These are phyloP conservation scores for Hapsidospora chrysogenum DNA, from an alignment of 495 filamentous ascomycete species.

Conservation along the genomic window DNA sequence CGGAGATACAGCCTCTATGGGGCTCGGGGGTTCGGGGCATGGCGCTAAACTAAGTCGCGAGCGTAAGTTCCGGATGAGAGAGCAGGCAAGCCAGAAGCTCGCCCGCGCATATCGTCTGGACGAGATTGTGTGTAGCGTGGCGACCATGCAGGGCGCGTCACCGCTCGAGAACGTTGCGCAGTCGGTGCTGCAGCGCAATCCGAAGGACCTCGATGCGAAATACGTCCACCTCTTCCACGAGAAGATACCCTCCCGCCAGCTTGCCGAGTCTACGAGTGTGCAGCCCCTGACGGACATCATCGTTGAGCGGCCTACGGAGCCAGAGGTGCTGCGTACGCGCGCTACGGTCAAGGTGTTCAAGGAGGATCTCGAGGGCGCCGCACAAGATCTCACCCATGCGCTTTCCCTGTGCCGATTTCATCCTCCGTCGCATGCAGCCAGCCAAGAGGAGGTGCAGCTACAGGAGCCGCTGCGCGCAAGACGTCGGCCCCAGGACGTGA, in stretches of 20 bases:
- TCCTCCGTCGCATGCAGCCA: constrained; percentile 23
- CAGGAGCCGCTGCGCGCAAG: constrained; percentile 16
- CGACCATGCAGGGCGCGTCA: constrained; percentile 68
- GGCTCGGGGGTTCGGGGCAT: constrained; percentile 36
- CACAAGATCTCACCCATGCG: constrained; percentile 46
- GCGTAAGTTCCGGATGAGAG: constrained; percentile 56
- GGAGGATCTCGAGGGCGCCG: constrained; percentile 51
- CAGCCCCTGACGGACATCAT: constrained; percentile 49
- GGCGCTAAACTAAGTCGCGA: constrained; percentile 54
- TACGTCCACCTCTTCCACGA: constrained; percentile 84
- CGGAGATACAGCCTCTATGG: constrained; percentile 38
- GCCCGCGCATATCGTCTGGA: constrained; percentile 59
- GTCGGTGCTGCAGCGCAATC: constrained; percentile 48
- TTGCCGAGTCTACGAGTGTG: constrained; percentile 56
- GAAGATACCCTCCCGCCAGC: constrained; percentile 62
- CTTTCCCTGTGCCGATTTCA: constrained; percentile 40
- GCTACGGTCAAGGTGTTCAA: constrained; percentile 62
- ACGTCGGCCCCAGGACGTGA: constrained; percentile 32
- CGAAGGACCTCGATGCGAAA: constrained; percentile 48
- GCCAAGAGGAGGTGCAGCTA: constrained; percentile 19
- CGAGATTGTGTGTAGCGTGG: constrained; percentile 67
- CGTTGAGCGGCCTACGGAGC: constrained; percentile 38
- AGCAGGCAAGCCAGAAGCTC: constrained; percentile 60
- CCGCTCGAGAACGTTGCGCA: constrained; percentile 63
- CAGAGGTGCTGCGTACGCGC: constrained; percentile 49